Percentiles rank a stretch among this genome's conserved stretches.
Evolutionary conservation across 768 basidiomycete genomes (phyloP).

Genomic region (Coprinellus micaceus): DNA sequence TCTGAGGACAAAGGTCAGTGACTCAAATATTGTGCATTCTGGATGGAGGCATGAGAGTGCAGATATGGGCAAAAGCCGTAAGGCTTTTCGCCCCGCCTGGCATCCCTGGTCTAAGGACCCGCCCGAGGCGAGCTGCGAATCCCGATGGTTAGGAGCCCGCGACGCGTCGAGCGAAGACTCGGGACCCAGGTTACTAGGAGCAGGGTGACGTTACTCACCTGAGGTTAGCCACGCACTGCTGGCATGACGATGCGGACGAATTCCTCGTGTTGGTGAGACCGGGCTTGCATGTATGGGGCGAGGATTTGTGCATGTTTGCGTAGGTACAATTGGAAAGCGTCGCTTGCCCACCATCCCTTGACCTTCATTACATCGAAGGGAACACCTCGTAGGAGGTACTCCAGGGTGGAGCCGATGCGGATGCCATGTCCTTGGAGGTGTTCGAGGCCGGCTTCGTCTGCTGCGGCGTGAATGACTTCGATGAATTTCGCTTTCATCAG

Average conservation of each 20-base stretch:
- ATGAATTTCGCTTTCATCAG: slow-evolving; percentile 27
- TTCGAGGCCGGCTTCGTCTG: slow-evolving; percentile 4
- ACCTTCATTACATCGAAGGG: slow-evolving; percentile 34
- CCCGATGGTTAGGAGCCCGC: slow-evolving; percentile 4
- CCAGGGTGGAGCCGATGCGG: slow-evolving; percentile 26
- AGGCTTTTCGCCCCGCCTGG: slow-evolving; percentile 2
- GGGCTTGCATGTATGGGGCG: slow-evolving; percentile 16
- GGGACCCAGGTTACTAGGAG: neutral
- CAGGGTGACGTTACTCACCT: neutral
- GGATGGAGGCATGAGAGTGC: too few relatives aligned
- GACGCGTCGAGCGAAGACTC: slow-evolving; percentile 10
- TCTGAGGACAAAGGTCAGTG: too few relatives aligned
- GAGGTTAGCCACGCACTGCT: neutral
- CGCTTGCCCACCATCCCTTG: slow-evolving; percentile 26
- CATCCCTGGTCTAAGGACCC: neutral
- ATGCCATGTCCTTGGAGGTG: slow-evolving; percentile 25
- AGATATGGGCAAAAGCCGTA: slow-evolving; percentile 2
- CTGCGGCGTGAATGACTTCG: slow-evolving; percentile 12
- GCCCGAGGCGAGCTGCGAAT: slow-evolving; percentile 7
- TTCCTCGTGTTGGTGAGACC: neutral
- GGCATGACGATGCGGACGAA: neutral
- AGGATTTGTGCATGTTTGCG: slow-evolving; percentile 15
- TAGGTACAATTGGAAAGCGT: slow-evolving; percentile 12
- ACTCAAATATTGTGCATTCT: too few relatives aligned
- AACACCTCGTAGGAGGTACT: slow-evolving; percentile 31